These are phyloP conservation scores for Cryptosporidium felis DNA, from an alignment of 169 alveolate species.

Conservation along the genomic window DNA sequence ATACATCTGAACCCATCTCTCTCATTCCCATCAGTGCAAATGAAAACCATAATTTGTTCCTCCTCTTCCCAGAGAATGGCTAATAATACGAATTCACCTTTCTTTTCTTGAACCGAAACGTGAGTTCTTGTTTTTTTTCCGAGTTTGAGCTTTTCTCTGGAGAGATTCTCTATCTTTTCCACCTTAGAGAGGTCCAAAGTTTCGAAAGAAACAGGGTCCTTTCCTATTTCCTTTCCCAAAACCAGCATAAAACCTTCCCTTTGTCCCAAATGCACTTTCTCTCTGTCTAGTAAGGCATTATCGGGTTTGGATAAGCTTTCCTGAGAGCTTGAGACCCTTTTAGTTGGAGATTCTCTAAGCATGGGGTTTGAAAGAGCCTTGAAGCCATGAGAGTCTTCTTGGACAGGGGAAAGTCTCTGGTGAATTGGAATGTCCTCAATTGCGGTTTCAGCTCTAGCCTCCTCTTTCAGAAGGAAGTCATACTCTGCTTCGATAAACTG, in stretches of 20 bases:
- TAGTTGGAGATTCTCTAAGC: background rate
- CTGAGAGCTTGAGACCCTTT: background rate
- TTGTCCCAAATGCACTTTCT: background rate
- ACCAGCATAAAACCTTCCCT: background rate
- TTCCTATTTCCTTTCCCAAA: background rate
- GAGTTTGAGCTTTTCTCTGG: too few species aligned
- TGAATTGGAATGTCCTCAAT: too few species aligned
- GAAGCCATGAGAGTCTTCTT: too few species aligned
- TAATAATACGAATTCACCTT: background rate
- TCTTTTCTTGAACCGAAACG: background rate
- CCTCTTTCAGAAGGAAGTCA: background rate
- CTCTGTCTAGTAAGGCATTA: background rate
- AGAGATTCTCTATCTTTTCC: background rate
- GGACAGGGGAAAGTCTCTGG: too few species aligned
- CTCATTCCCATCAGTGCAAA: background rate
- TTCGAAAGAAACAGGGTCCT: background rate
- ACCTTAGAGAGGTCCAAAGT: background rate
- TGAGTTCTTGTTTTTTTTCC: background rate
- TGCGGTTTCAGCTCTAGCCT: too few species aligned
- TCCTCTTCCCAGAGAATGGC: background rate
- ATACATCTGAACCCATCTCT: background rate
- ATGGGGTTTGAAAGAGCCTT: too few species aligned
- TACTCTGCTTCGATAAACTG: slow-evolving; percentile 15
- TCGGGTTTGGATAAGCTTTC: background rate
- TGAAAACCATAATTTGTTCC: background rate